Base-by-base conservation (phyloP, 495 filamentous ascomycete species). In the Penicillium canariense region DNA sequence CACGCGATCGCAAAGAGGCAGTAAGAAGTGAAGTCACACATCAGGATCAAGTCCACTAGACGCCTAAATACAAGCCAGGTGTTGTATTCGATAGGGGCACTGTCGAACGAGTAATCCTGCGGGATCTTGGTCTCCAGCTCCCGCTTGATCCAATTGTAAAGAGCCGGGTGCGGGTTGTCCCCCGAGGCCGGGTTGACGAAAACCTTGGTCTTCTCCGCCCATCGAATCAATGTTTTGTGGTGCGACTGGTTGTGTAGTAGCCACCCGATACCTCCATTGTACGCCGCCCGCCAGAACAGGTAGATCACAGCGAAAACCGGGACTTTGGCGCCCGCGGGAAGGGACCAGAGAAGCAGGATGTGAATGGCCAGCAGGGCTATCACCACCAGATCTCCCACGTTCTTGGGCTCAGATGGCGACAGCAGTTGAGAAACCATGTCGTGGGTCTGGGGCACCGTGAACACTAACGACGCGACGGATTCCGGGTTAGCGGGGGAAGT, bases 401-500 rank as follows among this genome's bases (percentile, higher is more conserved):
- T 97, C 76, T 98, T 98, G 4, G 94, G 91, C 69, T 96, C 84
- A 44, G 85, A 88, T n/a, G 94, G 94, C 50, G 93, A 95, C 55
- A 98, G 81, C 17, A 98, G 81, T 69, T 96, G 94, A 48, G 94
- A 95, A 62, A 98, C 94, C 93, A 97, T 97, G 72, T 98, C 94
- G 78, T 96, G 90, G 38, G 94, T 98, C 58, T 90, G 87, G 40
- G 94, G 95, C 18, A 98, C 94, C 30, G 90, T 88, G 71, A 98
- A 98, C 48, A 94, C 94, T 98, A 59, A 42, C n/a, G n/a, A 54
- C 38, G 43, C 40, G 34, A 35, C 22, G 30, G 47, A 49, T 6
- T 28, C 38, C 46, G 11, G 48, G 46, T 65, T 66, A 68, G 62
- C 54, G 52, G 54, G 48, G 52, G 30, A 49, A 48, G 26, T 17